Evolutionary conservation across 2,329 filamentous ascomycete species (phyloP), one percentile per base, ranked within the genome.

Genomic region (Fusarium sp.): DNA sequence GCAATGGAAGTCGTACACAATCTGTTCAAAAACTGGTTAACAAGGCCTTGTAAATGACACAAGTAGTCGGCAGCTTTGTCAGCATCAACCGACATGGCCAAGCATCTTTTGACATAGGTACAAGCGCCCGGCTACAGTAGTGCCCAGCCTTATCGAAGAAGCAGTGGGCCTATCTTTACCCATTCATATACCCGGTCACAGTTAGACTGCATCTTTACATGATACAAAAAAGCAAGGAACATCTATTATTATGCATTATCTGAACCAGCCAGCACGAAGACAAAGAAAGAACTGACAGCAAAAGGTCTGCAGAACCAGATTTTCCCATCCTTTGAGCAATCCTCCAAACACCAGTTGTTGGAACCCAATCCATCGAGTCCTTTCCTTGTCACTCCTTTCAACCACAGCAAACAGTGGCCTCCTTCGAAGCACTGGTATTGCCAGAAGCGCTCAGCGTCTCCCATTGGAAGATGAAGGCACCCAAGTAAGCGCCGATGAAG

Each of bases 401-500:
- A 39, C 80, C 81, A 56, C 81, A 83, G 68, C 81, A 83, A 13
- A 83, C 75, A 2, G 80, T 82, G 13, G 79, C 74, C 62, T 82
- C 80, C 11, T 76, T 74, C 15, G 78, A 67, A 7, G 79, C 80
- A 38, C 77, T 80, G 5, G 79, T 81, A 31, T 76, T 71, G 7
- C 70, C 61, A 15, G 70, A 64, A 6, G 44, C 65, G 9, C 74
- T 66, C 17, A 88, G 72, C 0, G 77, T 80, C 76, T 92, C 91
- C 91, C 92, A 94, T 31, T 89, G 87, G 76, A 93, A 95, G 62
- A 92, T 75, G 67, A 94, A 93, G 14, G 87, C 84, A 17, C 93
- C 93, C 7, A 94, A 58, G 68, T 88, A 93, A 1, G 91, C 88
- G 2, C 93, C 93, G 57, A 95, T 86, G 66, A 95, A 88, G 77